phyloP scores from a whole-genome alignment of 176 grass and related monocot species.

The Hyparrhenia diplandra region DNA sequence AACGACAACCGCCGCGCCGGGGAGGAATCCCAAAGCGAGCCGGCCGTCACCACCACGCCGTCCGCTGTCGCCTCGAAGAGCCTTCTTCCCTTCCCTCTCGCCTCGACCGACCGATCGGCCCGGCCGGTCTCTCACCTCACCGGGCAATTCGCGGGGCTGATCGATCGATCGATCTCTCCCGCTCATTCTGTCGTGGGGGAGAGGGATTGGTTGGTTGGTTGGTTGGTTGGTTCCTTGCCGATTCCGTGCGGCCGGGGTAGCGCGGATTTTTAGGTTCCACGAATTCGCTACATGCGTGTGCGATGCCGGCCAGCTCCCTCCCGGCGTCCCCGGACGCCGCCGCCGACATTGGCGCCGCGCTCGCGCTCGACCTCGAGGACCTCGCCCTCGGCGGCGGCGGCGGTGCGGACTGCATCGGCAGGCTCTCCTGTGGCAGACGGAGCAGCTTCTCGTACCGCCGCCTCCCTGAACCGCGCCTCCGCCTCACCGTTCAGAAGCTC shows the following conservation, averaged over 20 bases:
- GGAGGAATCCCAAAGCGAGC: neutral
- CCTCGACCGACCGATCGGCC: neutral
- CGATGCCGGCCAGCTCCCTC: conserved; percentile 26
- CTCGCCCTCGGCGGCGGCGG: neutral
- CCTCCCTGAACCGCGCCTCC: conserved; percentile 54
- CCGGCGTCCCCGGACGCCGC: neutral
- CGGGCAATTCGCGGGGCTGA: neutral
- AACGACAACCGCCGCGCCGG: neutral
- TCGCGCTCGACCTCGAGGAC: conserved; percentile 2
- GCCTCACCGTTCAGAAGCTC: conserved; percentile 74
- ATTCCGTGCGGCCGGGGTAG: neutral
- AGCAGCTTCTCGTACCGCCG: conserved; percentile 67
- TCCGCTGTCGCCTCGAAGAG: neutral
- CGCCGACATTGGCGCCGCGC: neutral
- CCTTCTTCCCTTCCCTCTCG: neutral
- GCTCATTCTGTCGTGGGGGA: neutral
- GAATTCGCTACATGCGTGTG: neutral
- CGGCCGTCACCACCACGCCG: neutral
- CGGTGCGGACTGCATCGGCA: conserved; percentile 38
- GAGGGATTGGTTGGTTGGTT: too few relatives aligned
- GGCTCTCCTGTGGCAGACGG: conserved; percentile 32
- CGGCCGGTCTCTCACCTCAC: neutral
- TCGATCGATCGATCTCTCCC: neutral
- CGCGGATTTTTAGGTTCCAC: too few relatives aligned
- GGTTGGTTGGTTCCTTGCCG: neutral